Conservation (phyloP, 176 grass and related monocot species). For the Thalia dealbata region DNA sequence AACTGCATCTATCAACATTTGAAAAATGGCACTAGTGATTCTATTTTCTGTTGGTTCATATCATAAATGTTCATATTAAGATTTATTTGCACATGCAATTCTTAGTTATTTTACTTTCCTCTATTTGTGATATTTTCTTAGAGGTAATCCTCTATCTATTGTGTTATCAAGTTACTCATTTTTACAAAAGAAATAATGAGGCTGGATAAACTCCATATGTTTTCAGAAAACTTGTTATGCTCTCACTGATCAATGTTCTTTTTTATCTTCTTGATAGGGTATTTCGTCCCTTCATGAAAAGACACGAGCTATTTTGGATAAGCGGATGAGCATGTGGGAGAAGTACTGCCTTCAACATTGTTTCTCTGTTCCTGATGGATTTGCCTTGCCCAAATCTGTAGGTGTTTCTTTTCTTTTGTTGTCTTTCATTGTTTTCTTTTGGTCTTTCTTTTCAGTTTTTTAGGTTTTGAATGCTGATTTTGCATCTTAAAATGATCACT, state of each 20-base stretch:
- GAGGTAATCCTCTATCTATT: neutral
- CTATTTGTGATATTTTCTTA: neutral
- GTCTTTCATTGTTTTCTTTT: too few relatives aligned
- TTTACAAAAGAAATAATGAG: neutral
- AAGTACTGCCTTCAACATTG: slow-evolving; percentile 19
- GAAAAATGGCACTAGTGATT: too few relatives aligned
- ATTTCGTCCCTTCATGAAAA: slow-evolving; percentile 21
- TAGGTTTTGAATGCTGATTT: too few relatives aligned
- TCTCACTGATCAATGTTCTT: neutral
- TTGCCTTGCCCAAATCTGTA: slow-evolving; percentile 26
- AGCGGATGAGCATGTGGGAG: slow-evolving; percentile 28
- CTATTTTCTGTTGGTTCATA: neutral
- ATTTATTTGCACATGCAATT: neutral
- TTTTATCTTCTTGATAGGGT: slow-evolving; percentile 14
- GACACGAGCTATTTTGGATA: slow-evolving; percentile 12
- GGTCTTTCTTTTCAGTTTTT: too few relatives aligned
- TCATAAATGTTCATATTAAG: neutral
- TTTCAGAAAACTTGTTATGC: neutral
- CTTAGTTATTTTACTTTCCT: neutral
- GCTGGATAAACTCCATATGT: neutral
- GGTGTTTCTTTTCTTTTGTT: neutral
- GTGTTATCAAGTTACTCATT: neutral
- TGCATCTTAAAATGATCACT: too few relatives aligned
- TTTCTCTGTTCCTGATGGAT: slow-evolving; percentile 27
- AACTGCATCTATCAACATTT: too few relatives aligned